Base-by-base conservation (phyloP, 306 rosid genomes). In the Fragaria iinumae region DNA sequence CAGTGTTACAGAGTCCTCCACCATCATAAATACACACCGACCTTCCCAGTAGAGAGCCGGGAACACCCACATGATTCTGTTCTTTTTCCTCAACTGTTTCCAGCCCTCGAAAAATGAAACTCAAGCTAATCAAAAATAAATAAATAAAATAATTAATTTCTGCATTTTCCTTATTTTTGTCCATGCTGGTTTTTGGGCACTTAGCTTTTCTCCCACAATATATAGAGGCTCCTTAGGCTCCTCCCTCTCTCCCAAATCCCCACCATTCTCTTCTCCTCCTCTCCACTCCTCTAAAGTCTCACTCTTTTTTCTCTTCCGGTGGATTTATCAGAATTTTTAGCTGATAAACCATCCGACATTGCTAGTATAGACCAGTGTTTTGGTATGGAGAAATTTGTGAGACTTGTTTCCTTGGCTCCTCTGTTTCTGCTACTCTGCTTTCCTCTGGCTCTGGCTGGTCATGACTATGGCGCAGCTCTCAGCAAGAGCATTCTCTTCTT, bases 401-500 rank as follows among this genome's bases (percentile, higher is more conserved):
- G 82, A 20, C 79, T 82, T 45, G 53, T 84, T 80, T 62, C 69
- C 44, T 47, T 90, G 76, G 80, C 78, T 53, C 70, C 88, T 59
- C 29, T 92, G 81, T 21, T 86, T 73, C 71, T 91, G 21, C 53
- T 84, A 48, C 50, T 92, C 2, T 73, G 84, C 2, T 48, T 89
- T 36, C 81, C 88, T 50, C 60, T 81, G 18, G 83, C 88, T 56
- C 50, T 76, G 2, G 96, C 88, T 41, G 95, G 87, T 25, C 97
- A 95, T 82, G 97, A 95, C 86, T 95, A 95, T 5, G 89, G 86
- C 23, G 89, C 88, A 76, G 99, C 99, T 52, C 85, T 95, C 11
- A 86, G 89, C 69, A 92, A 95, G 86, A 89, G 96, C 90, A 80
- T 95, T 86, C 89, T 95, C 41, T 95, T 95, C 90, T 95, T 89